A percentile compares a stretch with the other conserved stretches of the same genome.
These are phyloP conservation scores for Persicaria maculosa DNA, from an alignment of 148 eudicot species.

Conservation along the genomic window DNA sequence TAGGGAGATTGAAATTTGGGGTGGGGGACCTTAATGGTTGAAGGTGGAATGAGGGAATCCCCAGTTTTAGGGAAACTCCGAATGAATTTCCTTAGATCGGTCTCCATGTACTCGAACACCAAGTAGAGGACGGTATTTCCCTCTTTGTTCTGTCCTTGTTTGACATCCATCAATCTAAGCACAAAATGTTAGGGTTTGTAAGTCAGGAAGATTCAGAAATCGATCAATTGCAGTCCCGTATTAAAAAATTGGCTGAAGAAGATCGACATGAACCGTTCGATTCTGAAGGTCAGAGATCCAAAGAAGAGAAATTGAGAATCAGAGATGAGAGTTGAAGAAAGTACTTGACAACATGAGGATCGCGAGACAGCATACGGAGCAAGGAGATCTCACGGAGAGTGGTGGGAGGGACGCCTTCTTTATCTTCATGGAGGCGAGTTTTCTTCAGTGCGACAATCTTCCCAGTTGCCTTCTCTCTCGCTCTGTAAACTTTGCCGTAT, in stretches of 20 bases:
- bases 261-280: not conserved
- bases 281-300: not conserved
- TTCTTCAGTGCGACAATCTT: constrained; percentile 93
- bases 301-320: not conserved
- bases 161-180: constrained; percentile 81
- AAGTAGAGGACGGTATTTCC: constrained; percentile 86
- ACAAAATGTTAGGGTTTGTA: not conserved
- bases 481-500: constrained; percentile 89
- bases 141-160: constrained; percentile 92
- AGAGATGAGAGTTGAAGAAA: not conserved
- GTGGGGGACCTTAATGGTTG: constrained; percentile 47
- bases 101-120: constrained; percentile 98
- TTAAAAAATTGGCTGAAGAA: not conserved
- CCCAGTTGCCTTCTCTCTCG: constrained; percentile 75
- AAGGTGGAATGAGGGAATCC: constrained; percentile 40
- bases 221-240: not conserved
- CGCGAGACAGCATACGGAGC: constrained; percentile 81
- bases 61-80: constrained; percentile 59
- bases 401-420: constrained; percentile 96
- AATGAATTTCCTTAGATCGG: constrained; percentile 85
- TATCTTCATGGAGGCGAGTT: constrained; percentile 84
- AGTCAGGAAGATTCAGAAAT: not conserved
- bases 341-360: constrained; percentile 84
- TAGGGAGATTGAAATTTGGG: not conserved
- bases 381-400: constrained; percentile 94